phyloP scores from a whole-genome alignment of 2,329 filamentous ascomycete genomes.

The Coniochaeta hoffmannii region DNA sequence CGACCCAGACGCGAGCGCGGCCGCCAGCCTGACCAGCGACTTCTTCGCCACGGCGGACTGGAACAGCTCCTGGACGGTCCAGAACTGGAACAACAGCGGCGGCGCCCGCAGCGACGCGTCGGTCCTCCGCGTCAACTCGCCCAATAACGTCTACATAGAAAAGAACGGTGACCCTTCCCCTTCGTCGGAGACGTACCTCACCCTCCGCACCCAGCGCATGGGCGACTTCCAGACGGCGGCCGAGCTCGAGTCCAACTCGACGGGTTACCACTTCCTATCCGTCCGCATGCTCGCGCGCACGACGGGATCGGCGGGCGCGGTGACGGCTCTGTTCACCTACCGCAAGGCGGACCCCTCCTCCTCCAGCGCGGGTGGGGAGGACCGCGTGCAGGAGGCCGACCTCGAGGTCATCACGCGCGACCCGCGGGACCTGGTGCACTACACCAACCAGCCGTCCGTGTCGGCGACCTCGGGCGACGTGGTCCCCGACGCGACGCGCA shows the following conservation, averaged over 20 bases:
- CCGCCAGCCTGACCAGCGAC: constrained; percentile 25
- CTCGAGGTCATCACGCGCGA: constrained; percentile 44
- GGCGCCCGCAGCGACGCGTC: constrained; percentile 18
- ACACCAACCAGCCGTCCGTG: constrained; percentile 54
- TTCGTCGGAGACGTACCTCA: constrained; percentile 35
- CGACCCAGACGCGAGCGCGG: constrained; percentile 18
- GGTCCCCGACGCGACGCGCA: constrained; percentile 37
- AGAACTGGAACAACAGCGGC: constrained; percentile 30
- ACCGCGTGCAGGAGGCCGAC: constrained; percentile 43
- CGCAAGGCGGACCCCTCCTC: too few relatives aligned
- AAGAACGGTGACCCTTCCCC: constrained; percentile 24
- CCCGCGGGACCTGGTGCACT: constrained; percentile 36
- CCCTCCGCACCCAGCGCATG: constrained; percentile 38
- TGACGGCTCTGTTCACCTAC: constrained; percentile 48
- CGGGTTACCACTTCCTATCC: constrained; percentile 30
- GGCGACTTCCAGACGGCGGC: constrained; percentile 36
- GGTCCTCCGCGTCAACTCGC: constrained; percentile 31
- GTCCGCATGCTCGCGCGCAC: constrained; percentile 45
- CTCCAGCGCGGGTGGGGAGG: too few relatives aligned
- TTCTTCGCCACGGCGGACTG: constrained; percentile 30
- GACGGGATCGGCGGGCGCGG: constrained; percentile 37
- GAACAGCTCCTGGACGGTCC: constrained; percentile 28
- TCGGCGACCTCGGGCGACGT: constrained; percentile 31
- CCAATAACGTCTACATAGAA: constrained; percentile 39
- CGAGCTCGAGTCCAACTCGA: constrained; percentile 35